Percentiles rank a stretch among this genome's conserved stretches.
Conservation (phyloP, 2,329 filamentous ascomycete genomes). For the Daldinia eschscholtzii region DNA sequence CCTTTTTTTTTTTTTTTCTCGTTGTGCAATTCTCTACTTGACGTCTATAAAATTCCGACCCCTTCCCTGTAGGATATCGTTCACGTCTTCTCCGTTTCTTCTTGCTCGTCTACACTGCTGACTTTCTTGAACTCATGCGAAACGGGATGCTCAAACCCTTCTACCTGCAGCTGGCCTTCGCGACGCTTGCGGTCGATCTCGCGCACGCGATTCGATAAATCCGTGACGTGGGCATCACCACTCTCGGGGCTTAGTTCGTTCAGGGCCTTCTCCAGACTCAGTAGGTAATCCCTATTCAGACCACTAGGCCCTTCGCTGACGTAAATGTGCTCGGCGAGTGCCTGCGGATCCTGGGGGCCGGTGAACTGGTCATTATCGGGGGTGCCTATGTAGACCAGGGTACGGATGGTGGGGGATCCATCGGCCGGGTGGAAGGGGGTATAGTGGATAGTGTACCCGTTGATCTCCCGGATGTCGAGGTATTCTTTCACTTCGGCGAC, state of each 20-base stretch:
- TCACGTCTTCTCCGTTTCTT: slow-evolving; percentile 60
- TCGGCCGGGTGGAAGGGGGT: slow-evolving; percentile 80
- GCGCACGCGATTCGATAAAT: slow-evolving; percentile 80
- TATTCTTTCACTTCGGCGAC: slow-evolving; percentile 88
- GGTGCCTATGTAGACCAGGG: slow-evolving; percentile 93
- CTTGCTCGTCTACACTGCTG: slow-evolving; percentile 68
- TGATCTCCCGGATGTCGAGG: slow-evolving; percentile 96
- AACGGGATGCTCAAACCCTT: slow-evolving; percentile 38
- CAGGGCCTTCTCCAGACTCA: slow-evolving; percentile 81
- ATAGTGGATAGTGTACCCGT: slow-evolving; percentile 95
- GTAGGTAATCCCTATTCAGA: slow-evolving; percentile 89
- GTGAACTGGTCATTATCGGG: slow-evolving; percentile 94
- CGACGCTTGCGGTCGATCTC: slow-evolving; percentile 63
- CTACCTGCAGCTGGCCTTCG: slow-evolving; percentile 30
- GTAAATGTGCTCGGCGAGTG: slow-evolving; percentile 84
- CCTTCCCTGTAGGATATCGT: background rate
- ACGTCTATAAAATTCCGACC: background rate
- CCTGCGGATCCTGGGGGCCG: slow-evolving; percentile 82
- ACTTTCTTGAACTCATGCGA: slow-evolving; percentile 58
- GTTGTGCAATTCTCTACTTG: slow-evolving; percentile 3
- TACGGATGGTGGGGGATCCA: slow-evolving; percentile 57
- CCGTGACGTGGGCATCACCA: slow-evolving; percentile 85
- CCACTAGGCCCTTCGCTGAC: slow-evolving; percentile 85
- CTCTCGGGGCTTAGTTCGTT: slow-evolving; percentile 79
- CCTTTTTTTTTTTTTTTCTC: background rate